Percentiles rank a stretch among this genome's conserved stretches.
Conservation (phyloP, 768 basidiomycete species). For the Tulasnella sp. region DNA sequence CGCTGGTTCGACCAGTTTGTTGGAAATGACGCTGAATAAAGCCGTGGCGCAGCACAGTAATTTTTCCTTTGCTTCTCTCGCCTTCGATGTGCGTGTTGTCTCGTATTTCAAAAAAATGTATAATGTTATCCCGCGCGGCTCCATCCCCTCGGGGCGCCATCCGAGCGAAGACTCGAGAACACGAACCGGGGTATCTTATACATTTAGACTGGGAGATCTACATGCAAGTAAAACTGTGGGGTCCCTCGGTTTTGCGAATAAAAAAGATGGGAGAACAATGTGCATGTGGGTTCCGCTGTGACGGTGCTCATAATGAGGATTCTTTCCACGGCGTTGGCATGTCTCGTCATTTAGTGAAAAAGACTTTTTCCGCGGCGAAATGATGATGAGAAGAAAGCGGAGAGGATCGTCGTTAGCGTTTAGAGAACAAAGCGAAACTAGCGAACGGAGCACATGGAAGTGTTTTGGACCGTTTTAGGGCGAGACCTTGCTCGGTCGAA, state of each 20-base stretch:
- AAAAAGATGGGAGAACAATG: not conserved
- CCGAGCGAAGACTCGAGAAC: not conserved
- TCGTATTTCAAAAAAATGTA: conserved; percentile 1
- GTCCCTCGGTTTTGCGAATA: not conserved
- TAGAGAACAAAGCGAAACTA: not conserved
- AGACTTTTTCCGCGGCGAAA: not conserved
- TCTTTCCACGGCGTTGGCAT: not conserved
- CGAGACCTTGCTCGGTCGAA: not conserved
- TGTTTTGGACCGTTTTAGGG: not conserved
- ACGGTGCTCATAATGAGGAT: not conserved
- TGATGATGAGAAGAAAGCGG: not conserved
- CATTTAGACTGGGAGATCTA: not conserved
- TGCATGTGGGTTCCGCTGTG: not conserved
- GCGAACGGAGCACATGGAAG: not conserved
- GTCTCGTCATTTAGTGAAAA: not conserved
- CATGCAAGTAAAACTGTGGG: not conserved
- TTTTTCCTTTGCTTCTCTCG: not conserved
- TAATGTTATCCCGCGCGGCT: not conserved
- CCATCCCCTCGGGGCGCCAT: not conserved
- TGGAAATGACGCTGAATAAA: conserved; percentile 15
- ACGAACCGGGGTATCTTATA: not conserved
- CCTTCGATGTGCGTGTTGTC: not conserved
- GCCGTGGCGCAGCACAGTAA: not conserved
- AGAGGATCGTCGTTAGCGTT: not conserved
- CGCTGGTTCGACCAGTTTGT: conserved; percentile 60